These are phyloP conservation scores for Podospora conica DNA, from an alignment of 495 filamentous ascomycete genomes.

Conservation along the genomic window DNA sequence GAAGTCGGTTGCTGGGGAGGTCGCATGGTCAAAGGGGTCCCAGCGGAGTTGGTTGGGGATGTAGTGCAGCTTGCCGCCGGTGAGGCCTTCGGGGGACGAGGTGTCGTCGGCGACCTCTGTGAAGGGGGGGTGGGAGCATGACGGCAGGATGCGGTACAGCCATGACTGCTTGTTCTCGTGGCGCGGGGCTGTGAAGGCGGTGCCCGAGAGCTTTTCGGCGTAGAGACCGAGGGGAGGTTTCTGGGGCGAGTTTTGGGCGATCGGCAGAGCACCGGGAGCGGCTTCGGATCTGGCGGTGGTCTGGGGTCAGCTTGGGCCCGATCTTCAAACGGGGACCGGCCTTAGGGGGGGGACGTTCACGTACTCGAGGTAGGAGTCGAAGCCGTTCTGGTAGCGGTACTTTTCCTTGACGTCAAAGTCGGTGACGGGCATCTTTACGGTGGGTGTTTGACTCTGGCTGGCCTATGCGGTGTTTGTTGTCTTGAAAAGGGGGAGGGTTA, in stretches of 20 bases:
- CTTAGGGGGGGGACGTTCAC: conserved; percentile 13
- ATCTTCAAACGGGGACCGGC: background rate
- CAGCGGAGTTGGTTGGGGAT: conserved; percentile 88
- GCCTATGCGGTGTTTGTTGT: background rate
- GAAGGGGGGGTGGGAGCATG: conserved; percentile 75
- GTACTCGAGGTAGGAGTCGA: conserved; percentile 57
- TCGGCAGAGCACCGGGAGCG: conserved; percentile 41
- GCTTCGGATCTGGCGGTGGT: conserved; percentile 39
- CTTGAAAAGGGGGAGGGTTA: background rate
- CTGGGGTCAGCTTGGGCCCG: background rate
- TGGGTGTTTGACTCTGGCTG: background rate
- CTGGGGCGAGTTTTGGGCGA: conserved; percentile 80
- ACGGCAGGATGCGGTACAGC: conserved; percentile 88
- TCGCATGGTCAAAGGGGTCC: conserved; percentile 77
- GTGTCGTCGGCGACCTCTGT: conserved; percentile 31
- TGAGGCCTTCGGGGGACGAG: conserved; percentile 14
- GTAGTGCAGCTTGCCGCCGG: conserved; percentile 48
- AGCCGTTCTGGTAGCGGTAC: conserved; percentile 65
- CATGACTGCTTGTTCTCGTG: conserved; percentile 87
- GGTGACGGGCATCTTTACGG: conserved; percentile 51
- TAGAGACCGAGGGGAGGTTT: conserved; percentile 81
- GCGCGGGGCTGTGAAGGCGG: conserved; percentile 85
- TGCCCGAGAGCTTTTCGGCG: conserved; percentile 89
- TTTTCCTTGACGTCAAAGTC: conserved; percentile 50
- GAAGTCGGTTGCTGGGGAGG: conserved; percentile 56